These are phyloP conservation scores for Brasenia schreberi DNA, from an alignment of 164 flowering plant species.

Conservation along the genomic window DNA sequence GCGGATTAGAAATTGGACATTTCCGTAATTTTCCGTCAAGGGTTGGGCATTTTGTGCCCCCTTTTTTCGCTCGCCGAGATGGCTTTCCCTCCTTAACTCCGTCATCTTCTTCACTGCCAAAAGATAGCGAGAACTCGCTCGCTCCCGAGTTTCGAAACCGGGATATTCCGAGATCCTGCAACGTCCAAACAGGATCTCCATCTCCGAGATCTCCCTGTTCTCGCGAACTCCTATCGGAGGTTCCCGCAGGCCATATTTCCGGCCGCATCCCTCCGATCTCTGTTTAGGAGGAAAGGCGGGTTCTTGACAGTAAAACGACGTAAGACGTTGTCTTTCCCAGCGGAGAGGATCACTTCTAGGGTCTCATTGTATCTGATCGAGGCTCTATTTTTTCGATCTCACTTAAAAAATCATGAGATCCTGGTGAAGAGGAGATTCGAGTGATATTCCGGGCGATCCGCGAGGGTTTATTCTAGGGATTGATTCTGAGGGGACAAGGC, in stretches of 20 bases:
- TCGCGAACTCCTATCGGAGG: not conserved
- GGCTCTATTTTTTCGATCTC: not conserved
- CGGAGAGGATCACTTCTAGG: not conserved
- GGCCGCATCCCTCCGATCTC: too few species aligned
- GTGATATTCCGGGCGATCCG: not conserved
- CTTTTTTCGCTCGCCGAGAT: not conserved
- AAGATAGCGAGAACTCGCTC: not conserved
- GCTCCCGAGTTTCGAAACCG: not conserved
- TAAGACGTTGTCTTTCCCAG: not conserved
- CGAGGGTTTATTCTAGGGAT: not conserved
- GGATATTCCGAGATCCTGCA: not conserved
- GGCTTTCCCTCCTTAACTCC: not conserved
- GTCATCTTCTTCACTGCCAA: not conserved
- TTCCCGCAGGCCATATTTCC: not conserved
- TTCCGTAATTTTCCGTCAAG: too few species aligned
- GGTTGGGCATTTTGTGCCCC: too few species aligned
- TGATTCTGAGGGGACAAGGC: not conserved
- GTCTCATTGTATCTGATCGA: not conserved
- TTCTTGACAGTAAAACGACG: not conserved
- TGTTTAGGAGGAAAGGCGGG: not conserved
- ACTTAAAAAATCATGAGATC: not conserved
- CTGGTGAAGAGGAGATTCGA: not conserved
- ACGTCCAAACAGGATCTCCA: not conserved
- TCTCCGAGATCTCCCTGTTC: not conserved
- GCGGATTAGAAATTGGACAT: too few species aligned